Evolutionary conservation across 2,329 filamentous ascomycete species (phyloP).

Genomic region (Penicillium sp.): DNA sequence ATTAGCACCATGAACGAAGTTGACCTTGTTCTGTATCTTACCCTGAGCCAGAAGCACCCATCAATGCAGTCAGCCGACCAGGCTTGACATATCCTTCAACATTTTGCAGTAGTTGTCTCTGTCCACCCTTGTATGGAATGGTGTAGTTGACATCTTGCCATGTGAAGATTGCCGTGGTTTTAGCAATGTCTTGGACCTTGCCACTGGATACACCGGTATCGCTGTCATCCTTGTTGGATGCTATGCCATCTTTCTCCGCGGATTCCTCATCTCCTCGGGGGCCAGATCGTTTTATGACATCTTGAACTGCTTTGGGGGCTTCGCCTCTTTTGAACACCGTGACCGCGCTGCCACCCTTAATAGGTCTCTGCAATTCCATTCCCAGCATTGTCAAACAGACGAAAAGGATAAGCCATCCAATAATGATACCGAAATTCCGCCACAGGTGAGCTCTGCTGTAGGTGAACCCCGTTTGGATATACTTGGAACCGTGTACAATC

Average conservation of each 20-base stretch:
- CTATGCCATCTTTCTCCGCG: constrained; percentile 27
- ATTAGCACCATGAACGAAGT: neutral
- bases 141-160: constrained; percentile 82
- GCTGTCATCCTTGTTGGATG: constrained; percentile 18
- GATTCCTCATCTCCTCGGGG: constrained; percentile 53
- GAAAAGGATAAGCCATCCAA: constrained; percentile 73
- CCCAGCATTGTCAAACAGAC: constrained; percentile 71
- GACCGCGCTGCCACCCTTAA: constrained; percentile 75
- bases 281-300: constrained; percentile 52
- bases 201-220: constrained; percentile 17
- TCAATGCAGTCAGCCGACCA: constrained; percentile 72
- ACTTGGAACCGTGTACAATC: constrained; percentile 54
- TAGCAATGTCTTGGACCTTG: constrained; percentile 53
- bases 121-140: constrained; percentile 47
- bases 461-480: constrained; percentile 54
- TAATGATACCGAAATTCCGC: constrained; percentile 76
- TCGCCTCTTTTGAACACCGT: constrained; percentile 72
- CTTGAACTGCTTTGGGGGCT: constrained; percentile 57
- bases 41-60: constrained; percentile 68
- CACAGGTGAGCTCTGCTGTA: constrained; percentile 60
- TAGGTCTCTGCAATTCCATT: constrained; percentile 74
- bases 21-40: constrained; percentile 11
- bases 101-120: constrained; percentile 54
- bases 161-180: constrained; percentile 71
- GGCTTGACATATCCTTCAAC: constrained; percentile 72